Conservation (phyloP, 768 basidiomycete species). For the Panaeolus papilionaceus region DNA sequence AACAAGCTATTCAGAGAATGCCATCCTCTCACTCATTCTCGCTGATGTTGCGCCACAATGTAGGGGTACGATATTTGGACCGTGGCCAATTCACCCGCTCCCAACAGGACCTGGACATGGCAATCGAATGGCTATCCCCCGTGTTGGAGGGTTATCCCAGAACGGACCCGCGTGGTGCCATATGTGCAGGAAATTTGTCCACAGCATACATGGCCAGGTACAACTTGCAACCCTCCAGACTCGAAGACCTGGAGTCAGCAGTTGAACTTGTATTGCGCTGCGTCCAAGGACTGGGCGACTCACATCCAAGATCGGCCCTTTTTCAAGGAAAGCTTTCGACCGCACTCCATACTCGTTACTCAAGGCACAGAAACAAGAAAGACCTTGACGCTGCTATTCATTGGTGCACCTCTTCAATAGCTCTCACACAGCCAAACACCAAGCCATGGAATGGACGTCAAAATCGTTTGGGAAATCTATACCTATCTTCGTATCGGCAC, state of each 20-base stretch:
- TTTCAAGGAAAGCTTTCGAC: slow-evolving; percentile 16
- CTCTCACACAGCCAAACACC: not conserved
- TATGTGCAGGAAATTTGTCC: slow-evolving; percentile 16
- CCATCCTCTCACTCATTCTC: not conserved
- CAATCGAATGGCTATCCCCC: slow-evolving; percentile 12
- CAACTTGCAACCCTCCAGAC: slow-evolving; percentile 14
- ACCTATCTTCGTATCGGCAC: slow-evolving; percentile 9
- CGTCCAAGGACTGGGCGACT: slow-evolving; percentile 10
- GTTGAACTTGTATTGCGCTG: slow-evolving; percentile 14
- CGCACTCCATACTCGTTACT: slow-evolving; percentile 14
- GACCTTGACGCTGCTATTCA: slow-evolving; percentile 21
- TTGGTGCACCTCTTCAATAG: slow-evolving; percentile 14
- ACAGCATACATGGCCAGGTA: not conserved
- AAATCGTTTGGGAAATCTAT: slow-evolving; percentile 13
- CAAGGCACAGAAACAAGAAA: slow-evolving; percentile 17
- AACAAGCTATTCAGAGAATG: not conserved
- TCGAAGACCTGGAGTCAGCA: slow-evolving; percentile 19
- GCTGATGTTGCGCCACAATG: not conserved
- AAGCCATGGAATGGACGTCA: slow-evolving; percentile 11
- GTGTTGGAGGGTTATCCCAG: not conserved
- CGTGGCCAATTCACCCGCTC: not conserved
- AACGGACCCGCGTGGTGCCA: slow-evolving; percentile 6
- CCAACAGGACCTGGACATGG: slow-evolving; percentile 15
- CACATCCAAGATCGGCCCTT: slow-evolving; percentile 11
- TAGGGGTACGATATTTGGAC: not conserved